Evolutionary conservation across 176 grass and related monocot genomes (phyloP).

Genomic region (Zoysia japonica): DNA sequence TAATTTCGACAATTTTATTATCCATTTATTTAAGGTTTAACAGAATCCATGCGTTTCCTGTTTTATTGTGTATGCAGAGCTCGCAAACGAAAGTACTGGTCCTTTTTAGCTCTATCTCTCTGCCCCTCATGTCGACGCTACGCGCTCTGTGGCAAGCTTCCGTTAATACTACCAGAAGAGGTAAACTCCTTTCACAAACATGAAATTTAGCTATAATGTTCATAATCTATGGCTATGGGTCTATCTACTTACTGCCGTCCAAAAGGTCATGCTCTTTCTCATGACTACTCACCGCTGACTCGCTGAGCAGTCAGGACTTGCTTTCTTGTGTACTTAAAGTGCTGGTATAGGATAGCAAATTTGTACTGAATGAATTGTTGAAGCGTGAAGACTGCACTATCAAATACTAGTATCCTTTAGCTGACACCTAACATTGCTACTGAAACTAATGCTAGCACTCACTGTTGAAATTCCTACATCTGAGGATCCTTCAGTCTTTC

Average conservation of each 20-base stretch:
- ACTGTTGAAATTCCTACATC: background rate
- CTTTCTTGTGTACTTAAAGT: background rate
- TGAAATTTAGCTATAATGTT: background rate
- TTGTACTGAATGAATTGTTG: background rate
- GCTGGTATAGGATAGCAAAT: background rate
- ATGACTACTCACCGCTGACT: too few species aligned
- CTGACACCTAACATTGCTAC: background rate
- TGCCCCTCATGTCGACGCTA: slow-evolving; percentile 57
- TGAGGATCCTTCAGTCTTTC: background rate
- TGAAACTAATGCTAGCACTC: background rate
- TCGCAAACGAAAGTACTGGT: background rate
- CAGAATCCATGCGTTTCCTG: background rate
- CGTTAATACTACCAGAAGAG: slow-evolving; percentile 67
- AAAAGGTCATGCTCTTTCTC: background rate
- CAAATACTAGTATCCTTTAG: background rate
- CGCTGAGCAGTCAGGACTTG: background rate
- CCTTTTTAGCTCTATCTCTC: background rate
- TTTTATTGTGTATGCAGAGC: background rate
- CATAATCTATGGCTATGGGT: background rate
- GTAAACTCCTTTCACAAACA: slow-evolving; percentile 28
- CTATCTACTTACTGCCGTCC: background rate
- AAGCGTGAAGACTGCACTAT: background rate
- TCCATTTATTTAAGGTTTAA: background rate
- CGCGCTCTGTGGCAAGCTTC: slow-evolving; percentile 72
- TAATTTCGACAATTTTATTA: background rate